Percentiles rank a stretch among this genome's conserved stretches.
phyloP scores from a whole-genome alignment of 139 green algal species.

The Pleodorina starrii region DNA sequence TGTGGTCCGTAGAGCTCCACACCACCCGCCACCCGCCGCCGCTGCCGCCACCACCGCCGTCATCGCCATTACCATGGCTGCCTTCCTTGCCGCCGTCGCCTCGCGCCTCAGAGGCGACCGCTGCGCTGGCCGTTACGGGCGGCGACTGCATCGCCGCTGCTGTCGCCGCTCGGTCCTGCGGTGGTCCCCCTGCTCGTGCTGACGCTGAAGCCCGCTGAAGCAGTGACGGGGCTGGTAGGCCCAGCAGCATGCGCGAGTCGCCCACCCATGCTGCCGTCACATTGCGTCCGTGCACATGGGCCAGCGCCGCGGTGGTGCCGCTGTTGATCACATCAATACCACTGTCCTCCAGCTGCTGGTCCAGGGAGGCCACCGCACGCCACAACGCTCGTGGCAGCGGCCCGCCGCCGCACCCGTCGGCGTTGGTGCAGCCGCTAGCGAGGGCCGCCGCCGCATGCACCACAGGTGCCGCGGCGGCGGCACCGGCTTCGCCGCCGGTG shows the following conservation, averaged over 20 bases:
- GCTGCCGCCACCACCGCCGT: too few species aligned
- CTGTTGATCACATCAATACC: conserved; percentile 50
- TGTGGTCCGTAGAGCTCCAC: conserved; percentile 59
- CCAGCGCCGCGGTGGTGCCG: conserved; percentile 55
- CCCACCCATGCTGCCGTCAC: conserved; percentile 69
- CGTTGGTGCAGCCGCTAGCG: neutral
- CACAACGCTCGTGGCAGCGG: conserved; percentile 19
- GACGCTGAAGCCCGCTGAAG: neutral
- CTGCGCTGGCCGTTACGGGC: too few species aligned
- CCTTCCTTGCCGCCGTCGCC: too few species aligned
- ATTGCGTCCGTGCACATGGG: conserved; percentile 44
- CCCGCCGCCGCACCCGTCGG: neutral
- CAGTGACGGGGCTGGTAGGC: conserved; percentile 2
- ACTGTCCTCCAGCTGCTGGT: conserved; percentile 43
- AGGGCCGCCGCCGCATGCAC: neutral
- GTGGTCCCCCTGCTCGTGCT: neutral
- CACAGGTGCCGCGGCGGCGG: neutral
- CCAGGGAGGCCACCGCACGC: neutral
- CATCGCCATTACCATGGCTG: neutral
- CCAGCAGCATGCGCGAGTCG: conserved; percentile 62
- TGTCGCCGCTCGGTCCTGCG: too few species aligned
- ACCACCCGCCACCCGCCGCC: conserved; percentile 34
- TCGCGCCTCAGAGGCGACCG: too few species aligned
- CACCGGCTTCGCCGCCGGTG: neutral
- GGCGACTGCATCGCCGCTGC: too few species aligned